Evolutionary conservation across 2,329 filamentous ascomycete genomes (phyloP).

Genomic region (Chalaropsis ovoidea): DNA sequence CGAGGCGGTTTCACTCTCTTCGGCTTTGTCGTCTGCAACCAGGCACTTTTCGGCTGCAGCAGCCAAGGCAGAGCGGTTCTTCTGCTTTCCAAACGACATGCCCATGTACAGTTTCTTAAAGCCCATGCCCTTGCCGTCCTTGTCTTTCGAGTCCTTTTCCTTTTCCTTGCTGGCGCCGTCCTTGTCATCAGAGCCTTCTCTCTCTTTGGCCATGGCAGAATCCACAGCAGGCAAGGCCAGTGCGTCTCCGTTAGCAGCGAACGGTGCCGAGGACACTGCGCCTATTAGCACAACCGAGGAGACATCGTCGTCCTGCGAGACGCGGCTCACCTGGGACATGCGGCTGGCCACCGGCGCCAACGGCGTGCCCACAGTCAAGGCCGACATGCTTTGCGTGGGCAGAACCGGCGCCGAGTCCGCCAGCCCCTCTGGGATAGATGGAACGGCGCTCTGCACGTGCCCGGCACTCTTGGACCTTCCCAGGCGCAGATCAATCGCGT

Average conservation of each 20-base stretch:
- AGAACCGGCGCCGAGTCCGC: conserved; percentile 10
- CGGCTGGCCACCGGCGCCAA: conserved; percentile 30
- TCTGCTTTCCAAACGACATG: conserved; percentile 67
- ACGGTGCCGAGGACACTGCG: conserved; percentile 33
- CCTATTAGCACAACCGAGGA: conserved; percentile 56
- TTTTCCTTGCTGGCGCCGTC: conserved; percentile 33
- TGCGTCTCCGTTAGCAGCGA: background rate
- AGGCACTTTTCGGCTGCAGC: conserved; percentile 62
- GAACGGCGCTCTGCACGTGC: background rate
- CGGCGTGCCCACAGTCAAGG: conserved; percentile 13
- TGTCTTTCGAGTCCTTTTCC: conserved; percentile 43
- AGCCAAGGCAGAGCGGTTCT: conserved; percentile 55
- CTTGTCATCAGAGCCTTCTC: conserved; percentile 45
- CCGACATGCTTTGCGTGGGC: background rate
- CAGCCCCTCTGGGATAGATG: conserved; percentile 10
- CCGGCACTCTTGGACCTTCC: conserved; percentile 39
- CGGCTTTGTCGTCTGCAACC: conserved; percentile 65
- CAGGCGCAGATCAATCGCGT: conserved; percentile 49
- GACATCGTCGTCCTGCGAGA: conserved; percentile 58
- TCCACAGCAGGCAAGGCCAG: conserved; percentile 39
- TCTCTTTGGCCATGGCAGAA: conserved; percentile 37
- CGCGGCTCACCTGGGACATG: conserved; percentile 46
- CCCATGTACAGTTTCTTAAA: conserved; percentile 77
- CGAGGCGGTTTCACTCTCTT: conserved; percentile 53
- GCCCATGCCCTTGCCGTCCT: conserved; percentile 55